Evolutionary conservation across 768 basidiomycete genomes (phyloP).

Genomic region (Tricholoma sp.): DNA sequence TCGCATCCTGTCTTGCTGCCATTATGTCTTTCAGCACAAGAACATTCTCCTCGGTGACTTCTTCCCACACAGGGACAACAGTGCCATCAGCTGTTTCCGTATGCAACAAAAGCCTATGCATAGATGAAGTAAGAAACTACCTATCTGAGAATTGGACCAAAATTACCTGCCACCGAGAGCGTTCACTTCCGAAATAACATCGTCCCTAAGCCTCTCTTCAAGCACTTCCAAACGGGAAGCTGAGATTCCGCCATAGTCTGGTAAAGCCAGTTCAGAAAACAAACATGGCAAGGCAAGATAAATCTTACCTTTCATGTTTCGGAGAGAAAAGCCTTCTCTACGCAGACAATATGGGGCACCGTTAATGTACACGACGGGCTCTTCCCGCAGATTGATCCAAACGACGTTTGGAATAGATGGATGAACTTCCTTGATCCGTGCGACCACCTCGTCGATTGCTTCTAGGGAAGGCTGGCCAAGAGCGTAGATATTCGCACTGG

Average conservation of each 20-base stretch:
- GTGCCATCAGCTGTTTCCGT: constrained; percentile 84
- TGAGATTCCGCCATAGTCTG: constrained; percentile 95
- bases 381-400: constrained; percentile 94
- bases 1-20: constrained; percentile 43
- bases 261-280: background rate
- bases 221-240: constrained; percentile 82
- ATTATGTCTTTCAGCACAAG: constrained; percentile 87
- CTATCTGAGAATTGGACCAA: background rate
- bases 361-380: constrained; percentile 89
- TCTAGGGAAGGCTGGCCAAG: constrained; percentile 90
- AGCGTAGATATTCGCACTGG: constrained; percentile 78
- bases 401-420: constrained; percentile 59
- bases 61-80: constrained; percentile 94
- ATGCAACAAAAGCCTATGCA: constrained; percentile 72
- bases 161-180: constrained; percentile 76
- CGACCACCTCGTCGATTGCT: constrained; percentile 78
- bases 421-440: constrained; percentile 53
- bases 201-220: constrained; percentile 84
- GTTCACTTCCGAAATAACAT: constrained; percentile 79
- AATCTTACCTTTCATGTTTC: constrained; percentile 84
- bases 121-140: background rate
- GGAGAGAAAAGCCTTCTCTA: constrained; percentile 76
- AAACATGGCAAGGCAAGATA: background rate
- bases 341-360: constrained; percentile 89
- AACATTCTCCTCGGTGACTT: constrained; percentile 66